These are phyloP conservation scores for Filobasidium floriforme DNA, from an alignment of 768 basidiomycete genomes.

Conservation along the genomic window DNA sequence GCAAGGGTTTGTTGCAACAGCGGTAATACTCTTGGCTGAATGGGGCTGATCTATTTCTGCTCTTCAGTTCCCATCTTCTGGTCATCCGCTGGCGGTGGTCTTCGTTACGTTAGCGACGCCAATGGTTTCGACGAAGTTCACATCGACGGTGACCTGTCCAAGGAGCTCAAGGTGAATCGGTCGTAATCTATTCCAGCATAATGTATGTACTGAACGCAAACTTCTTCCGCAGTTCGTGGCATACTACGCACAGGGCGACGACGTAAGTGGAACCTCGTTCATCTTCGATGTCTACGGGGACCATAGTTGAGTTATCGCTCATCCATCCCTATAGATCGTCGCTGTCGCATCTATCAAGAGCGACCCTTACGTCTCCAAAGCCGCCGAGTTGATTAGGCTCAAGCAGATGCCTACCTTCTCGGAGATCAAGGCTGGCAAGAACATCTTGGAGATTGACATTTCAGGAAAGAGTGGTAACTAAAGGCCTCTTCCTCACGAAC, in stretches of 20 bases:
- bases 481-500: not conserved
- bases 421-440: slow-evolving; percentile 66
- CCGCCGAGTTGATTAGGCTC: slow-evolving; percentile 67
- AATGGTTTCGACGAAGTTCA: slow-evolving; percentile 64
- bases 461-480: slow-evolving; percentile 14
- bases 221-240: slow-evolving; percentile 58
- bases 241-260: slow-evolving; percentile 62
- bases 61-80: slow-evolving; percentile 78
- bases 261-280: slow-evolving; percentile 43
- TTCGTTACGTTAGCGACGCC: slow-evolving; percentile 68
- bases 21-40: not conserved
- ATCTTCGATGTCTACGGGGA: not conserved
- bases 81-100: slow-evolving; percentile 73
- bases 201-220: not conserved
- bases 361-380: slow-evolving; percentile 70
- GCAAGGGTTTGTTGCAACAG: not conserved
- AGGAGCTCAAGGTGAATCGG: slow-evolving; percentile 64
- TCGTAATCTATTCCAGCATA: not conserved
- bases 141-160: slow-evolving; percentile 61
- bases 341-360: slow-evolving; percentile 58
- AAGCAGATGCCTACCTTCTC: slow-evolving; percentile 70
- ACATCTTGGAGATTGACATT: slow-evolving; percentile 37
- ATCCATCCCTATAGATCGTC: slow-evolving; percentile 30
- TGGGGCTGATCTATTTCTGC: slow-evolving; percentile 48
- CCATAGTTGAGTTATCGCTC: not conserved